A percentile compares a stretch with the other conserved stretches of the same genome.
Conservation (phyloP, 1,139 yeast genomes). For the Scheffersomyces segobiensis region DNA sequence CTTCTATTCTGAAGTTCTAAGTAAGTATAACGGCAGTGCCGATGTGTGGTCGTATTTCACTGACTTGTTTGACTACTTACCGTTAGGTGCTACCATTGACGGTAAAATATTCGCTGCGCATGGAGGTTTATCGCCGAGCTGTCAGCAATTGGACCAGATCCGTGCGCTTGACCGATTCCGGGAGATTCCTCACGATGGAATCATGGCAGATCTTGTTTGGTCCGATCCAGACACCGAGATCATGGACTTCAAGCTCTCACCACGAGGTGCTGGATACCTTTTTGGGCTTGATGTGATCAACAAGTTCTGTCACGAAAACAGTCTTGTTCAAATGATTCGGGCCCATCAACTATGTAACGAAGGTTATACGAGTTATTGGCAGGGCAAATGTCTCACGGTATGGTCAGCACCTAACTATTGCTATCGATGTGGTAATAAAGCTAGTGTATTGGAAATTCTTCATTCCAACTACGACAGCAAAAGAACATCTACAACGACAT, state of each 20-base stretch:
- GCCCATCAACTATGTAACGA: constrained; percentile 98
- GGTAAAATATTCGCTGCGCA: constrained; percentile 93
- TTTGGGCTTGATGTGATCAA: constrained; percentile 91
- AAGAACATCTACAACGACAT: constrained; percentile 4
- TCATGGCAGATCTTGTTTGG: constrained; percentile 99
- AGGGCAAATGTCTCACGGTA: constrained; percentile 88
- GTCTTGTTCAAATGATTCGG: constrained; percentile 77
- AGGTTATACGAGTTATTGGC: constrained; percentile 90
- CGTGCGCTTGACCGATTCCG: constrained; percentile 84
- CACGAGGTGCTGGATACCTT: constrained; percentile 97
- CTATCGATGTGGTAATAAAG: constrained; percentile 94
- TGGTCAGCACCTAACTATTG: constrained; percentile 99
- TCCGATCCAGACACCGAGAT: constrained; percentile 93
- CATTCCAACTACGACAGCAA: constrained; percentile 31
- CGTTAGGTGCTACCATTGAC: constrained; percentile 91
- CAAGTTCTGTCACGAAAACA: constrained; percentile 77
- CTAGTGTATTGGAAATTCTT: constrained; percentile 80
- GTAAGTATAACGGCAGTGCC: constrained; percentile 77
- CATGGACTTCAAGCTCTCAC: constrained; percentile 81
- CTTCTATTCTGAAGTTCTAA: constrained; percentile 88
- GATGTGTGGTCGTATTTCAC: constrained; percentile 89
- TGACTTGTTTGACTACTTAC: constrained; percentile 88
- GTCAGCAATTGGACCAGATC: constrained; percentile 91
- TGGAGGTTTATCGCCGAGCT: constrained; percentile 93
- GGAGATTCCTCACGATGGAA: constrained; percentile 98